phyloP scores from a whole-genome alignment of 345 rosid species.

The Bruguiera sexangula region DNA sequence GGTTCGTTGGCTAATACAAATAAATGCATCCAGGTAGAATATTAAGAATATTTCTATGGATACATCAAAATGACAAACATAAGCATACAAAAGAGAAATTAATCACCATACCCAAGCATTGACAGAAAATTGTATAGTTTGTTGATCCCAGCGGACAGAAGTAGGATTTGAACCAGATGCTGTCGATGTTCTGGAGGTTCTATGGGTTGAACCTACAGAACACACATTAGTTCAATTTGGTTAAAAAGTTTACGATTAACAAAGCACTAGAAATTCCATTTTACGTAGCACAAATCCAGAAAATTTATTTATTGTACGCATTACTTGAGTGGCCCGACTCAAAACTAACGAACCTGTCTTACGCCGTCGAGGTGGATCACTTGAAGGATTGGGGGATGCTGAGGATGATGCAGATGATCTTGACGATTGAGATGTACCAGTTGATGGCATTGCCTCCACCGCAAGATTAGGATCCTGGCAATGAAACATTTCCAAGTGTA shows the following conservation, averaged over 20 bases:
- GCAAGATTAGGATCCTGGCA: conserved; percentile 79
- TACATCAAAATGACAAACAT: neutral
- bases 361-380: conserved; percentile 49
- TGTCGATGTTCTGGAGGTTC: conserved; percentile 59
- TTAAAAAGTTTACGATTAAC: neutral
- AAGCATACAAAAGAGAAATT: neutral
- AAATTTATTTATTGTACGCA: neutral
- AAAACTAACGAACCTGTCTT: conserved; percentile 40
- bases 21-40: no score
- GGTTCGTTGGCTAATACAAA: no score
- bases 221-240: conserved; percentile 11
- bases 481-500: neutral
- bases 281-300: neutral
- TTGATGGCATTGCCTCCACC: conserved; percentile 76
- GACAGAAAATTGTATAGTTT: conserved; percentile 90
- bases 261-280: neutral
- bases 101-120: conserved; percentile 80
- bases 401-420: conserved; percentile 60
- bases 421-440: conserved; percentile 57
- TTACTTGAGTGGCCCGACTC: neutral
- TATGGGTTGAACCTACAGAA: conserved; percentile 60
- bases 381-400: conserved; percentile 39
- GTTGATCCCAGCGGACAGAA: conserved; percentile 80
- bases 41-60: no score
- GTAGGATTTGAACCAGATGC: conserved; percentile 49